phyloP scores from a whole-genome alignment of 768 basidiomycete genomes.

The Suillus tomentosus region DNA sequence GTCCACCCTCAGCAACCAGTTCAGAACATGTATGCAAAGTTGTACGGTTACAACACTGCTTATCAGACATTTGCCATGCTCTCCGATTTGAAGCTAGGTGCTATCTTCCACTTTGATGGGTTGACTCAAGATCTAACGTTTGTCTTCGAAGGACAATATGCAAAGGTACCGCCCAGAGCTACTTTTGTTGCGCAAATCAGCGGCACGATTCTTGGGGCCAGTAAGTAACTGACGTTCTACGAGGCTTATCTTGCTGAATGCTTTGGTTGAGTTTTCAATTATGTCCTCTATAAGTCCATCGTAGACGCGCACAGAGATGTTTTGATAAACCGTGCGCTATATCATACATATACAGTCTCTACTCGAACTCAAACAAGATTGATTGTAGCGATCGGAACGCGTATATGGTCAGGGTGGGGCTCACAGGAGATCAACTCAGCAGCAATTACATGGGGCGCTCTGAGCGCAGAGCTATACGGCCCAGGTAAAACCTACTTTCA shows the following conservation, averaged over 20 bases:
- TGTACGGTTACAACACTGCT: slow-evolving; percentile 54
- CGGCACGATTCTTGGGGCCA: slow-evolving; percentile 52
- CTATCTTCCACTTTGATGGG: background rate
- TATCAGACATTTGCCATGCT: slow-evolving; percentile 56
- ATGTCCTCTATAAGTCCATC: slow-evolving; percentile 23
- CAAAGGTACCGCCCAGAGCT: slow-evolving; percentile 50
- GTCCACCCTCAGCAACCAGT: slow-evolving; percentile 19
- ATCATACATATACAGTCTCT: background rate
- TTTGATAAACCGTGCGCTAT: slow-evolving; percentile 16
- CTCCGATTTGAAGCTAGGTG: slow-evolving; percentile 38
- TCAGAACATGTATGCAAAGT: slow-evolving; percentile 52
- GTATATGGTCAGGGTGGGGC: slow-evolving; percentile 39
- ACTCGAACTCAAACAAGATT: slow-evolving; percentile 9
- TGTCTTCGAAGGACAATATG: slow-evolving; percentile 56
- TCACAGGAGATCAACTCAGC: slow-evolving; percentile 55
- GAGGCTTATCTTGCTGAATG: slow-evolving; percentile 2
- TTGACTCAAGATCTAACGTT: slow-evolving; percentile 14
- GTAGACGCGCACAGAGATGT: slow-evolving; percentile 17
- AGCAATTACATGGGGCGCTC: slow-evolving; percentile 56
- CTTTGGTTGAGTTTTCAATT: slow-evolving; percentile 21
- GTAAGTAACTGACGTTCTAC: slow-evolving; percentile 26
- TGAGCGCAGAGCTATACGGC: slow-evolving; percentile 54
- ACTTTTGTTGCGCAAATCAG: slow-evolving; percentile 52
- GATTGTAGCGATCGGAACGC: slow-evolving; percentile 18
- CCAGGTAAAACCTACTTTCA: slow-evolving; percentile 47